phyloP scores from a whole-genome alignment of 2,329 filamentous ascomycete genomes.

The Nemania sp. region DNA sequence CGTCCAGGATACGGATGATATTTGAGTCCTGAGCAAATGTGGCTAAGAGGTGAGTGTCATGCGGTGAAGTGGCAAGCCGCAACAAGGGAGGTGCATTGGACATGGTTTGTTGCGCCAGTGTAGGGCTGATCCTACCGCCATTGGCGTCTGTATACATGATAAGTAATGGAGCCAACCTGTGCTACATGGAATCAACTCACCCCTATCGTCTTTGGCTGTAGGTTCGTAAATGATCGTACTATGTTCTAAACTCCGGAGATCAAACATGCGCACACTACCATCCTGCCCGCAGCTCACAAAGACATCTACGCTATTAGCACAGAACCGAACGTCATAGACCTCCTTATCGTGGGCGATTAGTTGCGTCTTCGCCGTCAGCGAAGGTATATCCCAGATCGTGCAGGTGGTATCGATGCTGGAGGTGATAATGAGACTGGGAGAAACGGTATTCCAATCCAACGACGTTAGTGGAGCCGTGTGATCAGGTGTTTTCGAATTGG shows the following conservation, averaged over 20 bases:
- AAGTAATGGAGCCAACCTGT: not conserved
- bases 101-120: slow-evolving; percentile 82
- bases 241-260: slow-evolving; percentile 93
- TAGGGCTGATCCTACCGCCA: slow-evolving; percentile 76
- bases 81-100: slow-evolving; percentile 81
- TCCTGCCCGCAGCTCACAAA: slow-evolving; percentile 98
- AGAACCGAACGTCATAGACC: slow-evolving; percentile 98
- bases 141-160: slow-evolving; percentile 60
- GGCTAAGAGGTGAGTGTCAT: slow-evolving; percentile 94
- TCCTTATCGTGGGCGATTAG: slow-evolving; percentile 99
- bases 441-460: slow-evolving; percentile 97
- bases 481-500: slow-evolving; percentile 98
- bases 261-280: slow-evolving; percentile 98
- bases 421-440: slow-evolving; percentile 96
- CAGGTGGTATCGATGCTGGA: slow-evolving; percentile 99
- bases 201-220: slow-evolving; percentile 82
- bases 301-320: slow-evolving; percentile 97
- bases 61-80: slow-evolving; percentile 88
- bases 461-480: slow-evolving; percentile 97
- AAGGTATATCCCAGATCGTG: slow-evolving; percentile 99
- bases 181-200: slow-evolving; percentile 58
- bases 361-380: slow-evolving; percentile 96
- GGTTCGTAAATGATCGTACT: slow-evolving; percentile 99
- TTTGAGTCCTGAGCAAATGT: slow-evolving; percentile 96
- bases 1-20: slow-evolving; percentile 93